Conservation (phyloP, 108 stramenopile species). For the Mediolabrus comicus region DNA sequence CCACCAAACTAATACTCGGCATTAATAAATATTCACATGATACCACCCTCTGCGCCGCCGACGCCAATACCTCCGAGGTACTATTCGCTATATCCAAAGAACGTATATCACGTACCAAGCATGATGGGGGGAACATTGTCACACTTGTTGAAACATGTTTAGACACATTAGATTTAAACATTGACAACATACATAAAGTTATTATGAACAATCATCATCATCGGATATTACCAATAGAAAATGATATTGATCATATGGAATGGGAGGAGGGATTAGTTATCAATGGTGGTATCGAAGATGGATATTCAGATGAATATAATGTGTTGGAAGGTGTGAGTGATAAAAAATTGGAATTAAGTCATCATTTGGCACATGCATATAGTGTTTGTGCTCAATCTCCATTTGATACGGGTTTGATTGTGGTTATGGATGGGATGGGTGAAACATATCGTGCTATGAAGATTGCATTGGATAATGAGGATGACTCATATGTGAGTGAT, state of each 20-base stretch:
- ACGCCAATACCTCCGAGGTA: slow-evolving; percentile 72
- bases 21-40: slow-evolving; percentile 95
- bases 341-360: slow-evolving; percentile 77
- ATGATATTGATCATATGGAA: slow-evolving; percentile 54
- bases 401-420: slow-evolving; percentile 80
- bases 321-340: slow-evolving; percentile 30
- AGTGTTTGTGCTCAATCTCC: slow-evolving; percentile 81
- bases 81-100: slow-evolving; percentile 91
- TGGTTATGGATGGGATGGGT: slow-evolving; percentile 97
- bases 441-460: slow-evolving; percentile 89
- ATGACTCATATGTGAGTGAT: slow-evolving; percentile 76
- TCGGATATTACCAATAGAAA: slow-evolving; percentile 79
- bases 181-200: slow-evolving; percentile 75
- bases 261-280: slow-evolving; percentile 79
- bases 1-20: slow-evolving; percentile 80
- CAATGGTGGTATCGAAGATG: slow-evolving; percentile 70
- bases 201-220: slow-evolving; percentile 96
- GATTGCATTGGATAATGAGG: slow-evolving; percentile 37
- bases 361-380: slow-evolving; percentile 96
- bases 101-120: slow-evolving; percentile 82
- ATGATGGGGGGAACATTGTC: slow-evolving; percentile 88
- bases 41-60: slow-evolving; percentile 81
- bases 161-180: slow-evolving; percentile 68
- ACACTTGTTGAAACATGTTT: slow-evolving; percentile 78
- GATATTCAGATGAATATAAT: slow-evolving; percentile 77